Evolutionary conservation across 176 grass and related monocot species (phyloP).

Genomic region (Oryza glumipatula): DNA sequence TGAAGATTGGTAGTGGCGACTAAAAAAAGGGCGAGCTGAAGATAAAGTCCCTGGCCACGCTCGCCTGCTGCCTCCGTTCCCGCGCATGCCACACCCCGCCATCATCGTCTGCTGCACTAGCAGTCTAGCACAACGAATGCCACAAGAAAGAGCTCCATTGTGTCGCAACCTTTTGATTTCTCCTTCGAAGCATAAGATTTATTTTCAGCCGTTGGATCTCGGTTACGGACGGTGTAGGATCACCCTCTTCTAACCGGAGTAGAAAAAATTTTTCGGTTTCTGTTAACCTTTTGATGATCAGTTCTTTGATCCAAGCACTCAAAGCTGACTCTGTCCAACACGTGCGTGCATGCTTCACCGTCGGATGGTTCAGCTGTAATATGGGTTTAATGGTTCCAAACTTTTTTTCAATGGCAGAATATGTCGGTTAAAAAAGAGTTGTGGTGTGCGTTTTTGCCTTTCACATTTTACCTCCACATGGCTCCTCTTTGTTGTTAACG

Average conservation of each 20-base stretch:
- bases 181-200: not conserved
- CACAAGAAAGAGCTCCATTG: conserved; percentile 3
- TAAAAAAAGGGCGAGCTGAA: conserved; percentile 24
- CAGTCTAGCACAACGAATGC: conserved; percentile 23
- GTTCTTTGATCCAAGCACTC: not conserved
- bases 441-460: not conserved
- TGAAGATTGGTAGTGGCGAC: conserved; percentile 39
- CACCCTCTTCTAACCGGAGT: not conserved
- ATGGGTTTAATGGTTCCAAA: not conserved
- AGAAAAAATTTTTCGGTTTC: not conserved
- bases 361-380: not conserved
- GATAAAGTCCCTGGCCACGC: conserved; percentile 24
- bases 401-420: not conserved
- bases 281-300: conserved; percentile 12
- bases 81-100: conserved; percentile 34
- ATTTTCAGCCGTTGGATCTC: not conserved
- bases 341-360: not conserved
- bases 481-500: conserved; percentile 21
- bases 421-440: not conserved
- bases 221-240: not conserved
- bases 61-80: conserved; percentile 29
- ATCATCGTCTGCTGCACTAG: conserved; percentile 50
- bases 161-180: not conserved
- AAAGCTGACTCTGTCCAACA: not conserved
- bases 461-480: conserved; percentile 18